Evolutionary conservation across 192 early-diverging fungal species (phyloP), one percentile per base, ranked within the genome.

Genomic region (Diversispora eburnea): DNA sequence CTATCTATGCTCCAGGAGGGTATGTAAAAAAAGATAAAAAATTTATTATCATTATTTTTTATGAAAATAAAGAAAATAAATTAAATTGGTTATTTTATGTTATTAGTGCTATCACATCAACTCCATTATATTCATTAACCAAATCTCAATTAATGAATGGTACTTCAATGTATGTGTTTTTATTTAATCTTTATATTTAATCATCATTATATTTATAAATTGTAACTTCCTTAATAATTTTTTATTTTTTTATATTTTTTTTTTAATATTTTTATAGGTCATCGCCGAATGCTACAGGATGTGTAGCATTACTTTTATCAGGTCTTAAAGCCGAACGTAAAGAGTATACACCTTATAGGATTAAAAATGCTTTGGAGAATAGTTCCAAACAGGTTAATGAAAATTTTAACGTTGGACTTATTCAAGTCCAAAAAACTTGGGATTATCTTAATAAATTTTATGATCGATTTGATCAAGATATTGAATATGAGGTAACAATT

Each of bases 381-480:
- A 89, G 92, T 0, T 87, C 86, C 39, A 92, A 91, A 79, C 78
- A 86, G n/a, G 83, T 97, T 63, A 83, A 90, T 67, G 95, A 98
- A 65, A 86, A 85, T 64, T 83, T 93, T 63, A 81, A 84, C 49
- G 88, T 92, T 45, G 91, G 91, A 0, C 86, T 97, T 69, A 80
- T 98, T 67, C 96, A 98, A 81, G 92, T 95, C 8, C 89, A 94
- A 49, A 86, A 88, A 19, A 89, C 95, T 0, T 98, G 91, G 90
- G 85, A 88, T 61, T 93, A 93, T 77, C 79, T 98, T 8, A 75
- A 87, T 52, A 84, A 76, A 39, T 82, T 86, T 76, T 80, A 81
- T 59, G 79, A 84, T 56, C 81, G 83, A 22, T 67, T 73, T 5
- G 84, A 86, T 75, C 82, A 88, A 76, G 92, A 95, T 63, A 82